Conservation (phyloP, 352 stramenopile species). For the Pythium folliculosum region DNA sequence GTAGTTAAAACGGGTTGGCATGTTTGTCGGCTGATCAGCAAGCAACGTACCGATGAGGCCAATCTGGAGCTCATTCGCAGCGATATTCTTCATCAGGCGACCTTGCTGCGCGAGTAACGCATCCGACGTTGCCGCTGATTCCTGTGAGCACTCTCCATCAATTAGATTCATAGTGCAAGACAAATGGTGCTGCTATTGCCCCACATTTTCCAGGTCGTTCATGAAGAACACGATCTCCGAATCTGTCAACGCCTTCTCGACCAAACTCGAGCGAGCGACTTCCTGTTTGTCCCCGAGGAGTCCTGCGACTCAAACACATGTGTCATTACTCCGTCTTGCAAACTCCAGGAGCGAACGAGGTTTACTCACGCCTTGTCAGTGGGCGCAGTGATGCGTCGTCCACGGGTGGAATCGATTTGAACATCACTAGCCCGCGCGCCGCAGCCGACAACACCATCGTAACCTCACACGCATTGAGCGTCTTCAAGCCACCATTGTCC, state of each 20-base stretch:
- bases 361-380: conserved; percentile 45
- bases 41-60: not conserved
- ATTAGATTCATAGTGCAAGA: not conserved
- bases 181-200: not conserved
- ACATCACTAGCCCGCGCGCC: conserved; percentile 51
- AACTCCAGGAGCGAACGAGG: not conserved
- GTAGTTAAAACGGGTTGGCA: not conserved
- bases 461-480: conserved; percentile 62
- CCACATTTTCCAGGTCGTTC: conserved; percentile 68
- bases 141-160: not conserved
- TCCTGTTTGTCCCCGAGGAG: conserved; percentile 50
- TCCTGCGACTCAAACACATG: conserved; percentile 25
- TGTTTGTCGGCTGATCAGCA: not conserved
- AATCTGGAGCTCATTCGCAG: conserved; percentile 8
- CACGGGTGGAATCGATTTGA: conserved; percentile 35
- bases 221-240: conserved; percentile 76
- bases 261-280: conserved; percentile 38
- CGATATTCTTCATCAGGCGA: conserved; percentile 10
- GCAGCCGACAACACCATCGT: conserved; percentile 55
- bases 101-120: conserved; percentile 11
- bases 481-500: conserved; percentile 62
- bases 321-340: not conserved
- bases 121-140: conserved; percentile 11
- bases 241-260: conserved; percentile 65
- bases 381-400: conserved; percentile 23